Base-by-base conservation (phyloP, 768 basidiomycete species). In the Dioszegia crocea region DNA sequence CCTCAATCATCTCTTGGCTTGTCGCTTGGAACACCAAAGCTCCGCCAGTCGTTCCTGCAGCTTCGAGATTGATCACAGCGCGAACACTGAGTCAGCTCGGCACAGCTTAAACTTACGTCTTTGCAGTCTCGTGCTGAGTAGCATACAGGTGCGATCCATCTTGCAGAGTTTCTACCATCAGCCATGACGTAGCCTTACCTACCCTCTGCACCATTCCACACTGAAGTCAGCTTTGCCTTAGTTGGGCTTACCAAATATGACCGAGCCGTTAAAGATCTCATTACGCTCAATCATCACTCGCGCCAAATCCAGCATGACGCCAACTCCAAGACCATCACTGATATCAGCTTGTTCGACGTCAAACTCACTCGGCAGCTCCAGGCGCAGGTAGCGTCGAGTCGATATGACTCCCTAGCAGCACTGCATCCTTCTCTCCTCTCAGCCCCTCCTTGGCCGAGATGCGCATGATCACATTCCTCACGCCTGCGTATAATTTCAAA, bases 1-100 rank as follows among this genome's bases (percentile, higher is more conserved):
- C 92, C 47, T 87, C 82, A 4, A 96, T 88, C 93, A 98, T 96
- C 76, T 96, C 84, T 68, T 90, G 84, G 4, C 89, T 91, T 0
- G 92, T 97, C 0, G 92, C 94, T 80, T 98, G 94, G 80, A 98
- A 98, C 16, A 97, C 82, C 8, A 97, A 78, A 67, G 92, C 92
- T 26, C 85, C 88, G 0, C 94, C 92, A 5, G 84, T 85, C 1
- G 86, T 86, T 0, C 93, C 94, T 38, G 90, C 91, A 62, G 89
- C 92, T 82, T 98, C 93, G 2, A 98, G 81, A 68, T 98, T 97
- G 68, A 97, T 84, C 3, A 85, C 85, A 0, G 90, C 89, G 11
- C 88, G 84, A 10, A 96, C 85, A 24, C 88, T 91, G 54, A n/a
- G 30, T 46, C 40, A 56, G 54, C 40, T 51, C 27, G 31, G 19